Base-by-base conservation (phyloP, 2,329 filamentous ascomycete genomes). In the Cercospora sp. region DNA sequence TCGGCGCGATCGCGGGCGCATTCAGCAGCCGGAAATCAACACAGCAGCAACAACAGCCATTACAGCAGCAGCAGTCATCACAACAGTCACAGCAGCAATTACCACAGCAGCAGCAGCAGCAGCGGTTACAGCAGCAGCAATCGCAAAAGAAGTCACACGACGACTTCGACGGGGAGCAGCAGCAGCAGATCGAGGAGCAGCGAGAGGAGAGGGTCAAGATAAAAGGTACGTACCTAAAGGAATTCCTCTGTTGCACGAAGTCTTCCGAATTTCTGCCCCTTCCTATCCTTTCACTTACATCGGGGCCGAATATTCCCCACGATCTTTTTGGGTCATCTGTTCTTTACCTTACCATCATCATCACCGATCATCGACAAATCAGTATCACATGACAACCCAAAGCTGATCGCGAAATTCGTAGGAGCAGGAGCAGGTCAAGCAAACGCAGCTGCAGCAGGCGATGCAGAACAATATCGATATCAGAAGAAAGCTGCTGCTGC, bases 1-100 rank as follows among this genome's bases (percentile, higher is more conserved):
- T 79, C 67, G 78, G 75, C 57, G 78, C 78, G 6, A 48, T 79
- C 42, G 69, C 75, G 28, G 78, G 78, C 42, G 74, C 74, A 16
- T 79, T 79, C 69, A 77, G 69, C 75, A 73, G 13, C 75, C 72
- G 62, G 78, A 78, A 66, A 71, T 75, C 63, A 74, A 72, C 20
- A 64, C 64, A 23, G 77, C 55, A 59, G 78, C 63, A 77, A 76
- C 9, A 77, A 74, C 66, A 61, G 30, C 28, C 60, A 62, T 23
- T 23, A 59, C 48, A 53, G 48, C 48, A 51, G n/a, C 45, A 53
- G 55, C 55, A 58, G 28, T 20, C 28, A 58, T 33, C 53, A 57
- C 23, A 13, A 2, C 23, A 31, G 8, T 36, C 33, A 36, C 51
- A 33, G n/a, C 26, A n/a, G 53, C 26, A 40, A n/a, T n/a, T n/a